Conservation (phyloP, 1,284 basidiomycete species). For the Puccinia polysora region DNA sequence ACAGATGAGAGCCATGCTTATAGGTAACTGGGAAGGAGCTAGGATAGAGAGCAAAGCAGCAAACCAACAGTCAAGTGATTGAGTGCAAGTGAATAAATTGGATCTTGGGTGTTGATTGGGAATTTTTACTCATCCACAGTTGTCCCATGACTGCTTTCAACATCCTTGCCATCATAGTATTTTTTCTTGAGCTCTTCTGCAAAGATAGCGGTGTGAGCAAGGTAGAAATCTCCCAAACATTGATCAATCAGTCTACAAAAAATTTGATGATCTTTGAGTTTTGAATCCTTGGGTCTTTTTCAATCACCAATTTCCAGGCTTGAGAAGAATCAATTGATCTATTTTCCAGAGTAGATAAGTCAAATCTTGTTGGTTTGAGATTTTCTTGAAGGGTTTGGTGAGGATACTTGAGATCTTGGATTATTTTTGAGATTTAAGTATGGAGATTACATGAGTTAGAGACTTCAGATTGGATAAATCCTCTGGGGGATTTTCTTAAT, state of each 20-base stretch:
- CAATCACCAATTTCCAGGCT: background rate
- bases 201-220: slow-evolving; percentile 8
- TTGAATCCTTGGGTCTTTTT: background rate
- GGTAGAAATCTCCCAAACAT: slow-evolving; percentile 15
- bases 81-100: slow-evolving; percentile 4
- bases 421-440: background rate
- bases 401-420: background rate
- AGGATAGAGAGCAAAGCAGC: background rate
- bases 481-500: background rate
- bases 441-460: background rate
- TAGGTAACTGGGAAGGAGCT: background rate
- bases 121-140: slow-evolving; percentile 1
- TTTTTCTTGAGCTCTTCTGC: slow-evolving; percentile 13
- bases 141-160: background rate
- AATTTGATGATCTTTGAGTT: background rate
- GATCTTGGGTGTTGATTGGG: slow-evolving; percentile 13
- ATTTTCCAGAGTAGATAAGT: slow-evolving; percentile 12
- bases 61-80: slow-evolving; percentile 5
- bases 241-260: slow-evolving; percentile 8
- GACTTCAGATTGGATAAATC: background rate
- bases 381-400: background rate
- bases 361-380: background rate
- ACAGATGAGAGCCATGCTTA: background rate
- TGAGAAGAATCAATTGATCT: slow-evolving; percentile 21
- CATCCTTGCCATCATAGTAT: slow-evolving; percentile 4